These are phyloP conservation scores for Wickerhamiella australiensis DNA, from an alignment of 805 yeast genomes.

Conservation along the genomic window DNA sequence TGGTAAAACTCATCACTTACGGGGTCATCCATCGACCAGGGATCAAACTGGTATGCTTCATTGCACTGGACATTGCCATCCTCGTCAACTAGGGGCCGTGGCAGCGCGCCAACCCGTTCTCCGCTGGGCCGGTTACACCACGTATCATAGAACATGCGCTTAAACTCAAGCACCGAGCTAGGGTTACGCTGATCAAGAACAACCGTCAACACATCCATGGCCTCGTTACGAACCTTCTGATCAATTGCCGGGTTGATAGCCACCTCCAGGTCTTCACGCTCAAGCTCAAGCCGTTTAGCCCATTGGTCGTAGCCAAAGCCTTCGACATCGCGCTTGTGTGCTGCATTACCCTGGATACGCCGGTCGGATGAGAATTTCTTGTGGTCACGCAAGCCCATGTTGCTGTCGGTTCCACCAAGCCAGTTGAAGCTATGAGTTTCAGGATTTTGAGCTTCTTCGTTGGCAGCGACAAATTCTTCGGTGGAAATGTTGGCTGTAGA, in stretches of 20 bases:
- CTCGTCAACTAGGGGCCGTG: conserved; percentile 17
- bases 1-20: conserved; percentile 67
- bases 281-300: conserved; percentile 25
- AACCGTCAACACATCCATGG: conserved; percentile 16
- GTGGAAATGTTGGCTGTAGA: not conserved
- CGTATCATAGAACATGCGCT: conserved; percentile 22
- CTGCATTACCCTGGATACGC: conserved; percentile 55
- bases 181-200: conserved; percentile 16
- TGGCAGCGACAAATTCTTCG: not conserved
- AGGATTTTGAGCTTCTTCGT: conserved; percentile 4
- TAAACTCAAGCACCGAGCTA: conserved; percentile 23
- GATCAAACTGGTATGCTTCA: conserved; percentile 52
- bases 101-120: conserved; percentile 1
- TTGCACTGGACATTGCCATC: conserved; percentile 23
- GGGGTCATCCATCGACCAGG: conserved; percentile 83
- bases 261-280: conserved; percentile 19
- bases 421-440: conserved; percentile 54
- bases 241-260: conserved; percentile 19
- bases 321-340: conserved; percentile 58
- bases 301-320: conserved; percentile 66
- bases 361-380: conserved; percentile 74
- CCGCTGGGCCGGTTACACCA: conserved; percentile 9
- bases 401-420: conserved; percentile 71
- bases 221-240: conserved; percentile 28
- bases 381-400: conserved; percentile 70